These are phyloP conservation scores for Sporothrix phasma DNA, from an alignment of 2,329 filamentous ascomycete species.

Conservation along the genomic window DNA sequence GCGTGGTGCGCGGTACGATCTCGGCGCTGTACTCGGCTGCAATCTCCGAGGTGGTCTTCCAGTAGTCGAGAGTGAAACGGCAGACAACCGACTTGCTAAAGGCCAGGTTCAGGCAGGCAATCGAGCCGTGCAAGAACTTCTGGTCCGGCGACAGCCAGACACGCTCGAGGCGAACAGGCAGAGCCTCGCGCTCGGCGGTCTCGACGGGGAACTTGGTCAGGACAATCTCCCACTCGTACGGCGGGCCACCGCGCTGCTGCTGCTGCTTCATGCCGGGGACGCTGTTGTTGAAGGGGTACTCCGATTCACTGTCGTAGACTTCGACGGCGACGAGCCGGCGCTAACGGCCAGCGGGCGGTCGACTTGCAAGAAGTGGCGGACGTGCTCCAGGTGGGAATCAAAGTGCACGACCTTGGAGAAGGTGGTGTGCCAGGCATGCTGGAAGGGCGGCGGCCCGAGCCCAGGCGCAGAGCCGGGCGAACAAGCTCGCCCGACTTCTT, in stretches of 20 bases:
- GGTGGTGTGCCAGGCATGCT: conserved; percentile 95
- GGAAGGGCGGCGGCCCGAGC: conserved; percentile 72
- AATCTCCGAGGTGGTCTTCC: conserved; percentile 96
- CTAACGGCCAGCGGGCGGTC: conserved; percentile 94
- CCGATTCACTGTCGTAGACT: conserved; percentile 71
- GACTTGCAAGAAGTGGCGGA: conserved; percentile 88
- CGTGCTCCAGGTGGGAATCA: conserved; percentile 90
- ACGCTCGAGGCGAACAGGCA: conserved; percentile 71
- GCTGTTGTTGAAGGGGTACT: conserved; percentile 70
- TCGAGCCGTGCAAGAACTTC: conserved; percentile 71
- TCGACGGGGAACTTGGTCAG: conserved; percentile 74
- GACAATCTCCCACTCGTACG: conserved; percentile 79
- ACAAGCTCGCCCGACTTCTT: conserved; percentile 98
- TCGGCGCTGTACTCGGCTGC: conserved; percentile 78
- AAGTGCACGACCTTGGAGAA: conserved; percentile 98
- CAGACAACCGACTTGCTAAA: conserved; percentile 87
- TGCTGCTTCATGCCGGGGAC: conserved; percentile 26
- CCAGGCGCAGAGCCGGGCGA: conserved; percentile 73
- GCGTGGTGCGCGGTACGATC: conserved; percentile 54
- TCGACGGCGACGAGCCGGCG: conserved; percentile 83
- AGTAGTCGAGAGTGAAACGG: conserved; percentile 93
- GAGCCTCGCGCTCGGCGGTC: conserved; percentile 48
- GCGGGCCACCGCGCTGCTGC: conserved; percentile 31
- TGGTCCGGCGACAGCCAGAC: conserved; percentile 83
- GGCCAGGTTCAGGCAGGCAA: conserved; percentile 77